Conservation (phyloP, 768 basidiomycete genomes). For the Imleria badia region DNA sequence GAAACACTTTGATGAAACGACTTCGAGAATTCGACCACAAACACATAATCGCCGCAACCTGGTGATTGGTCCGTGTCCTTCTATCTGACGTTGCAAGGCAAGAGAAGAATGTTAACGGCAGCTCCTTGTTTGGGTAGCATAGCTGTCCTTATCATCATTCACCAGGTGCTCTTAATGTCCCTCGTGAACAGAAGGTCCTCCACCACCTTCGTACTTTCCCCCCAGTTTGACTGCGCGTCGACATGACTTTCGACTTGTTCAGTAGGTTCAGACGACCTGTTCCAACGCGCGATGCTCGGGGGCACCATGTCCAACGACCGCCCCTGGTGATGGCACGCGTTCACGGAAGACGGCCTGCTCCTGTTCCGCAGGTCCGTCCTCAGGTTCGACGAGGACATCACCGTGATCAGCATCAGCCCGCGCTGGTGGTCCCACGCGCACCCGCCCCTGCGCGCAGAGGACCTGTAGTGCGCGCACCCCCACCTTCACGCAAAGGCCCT, state of each 20-base stretch:
- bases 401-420: slow-evolving; percentile 10
- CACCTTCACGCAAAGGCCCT: slow-evolving; percentile 18
- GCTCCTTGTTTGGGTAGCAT: slow-evolving; percentile 24
- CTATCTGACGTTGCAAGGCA: slow-evolving; percentile 28
- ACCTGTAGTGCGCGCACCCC: slow-evolving; percentile 10
- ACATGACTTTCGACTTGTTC: slow-evolving; percentile 30
- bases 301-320: slow-evolving; percentile 15
- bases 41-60: slow-evolving; percentile 25
- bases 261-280: slow-evolving; percentile 22
- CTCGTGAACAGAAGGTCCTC: slow-evolving; percentile 8
- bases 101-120: slow-evolving; percentile 28
- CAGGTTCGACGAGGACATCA: slow-evolving; percentile 22
- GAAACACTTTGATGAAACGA: slow-evolving; percentile 27
- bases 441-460: slow-evolving; percentile 14
- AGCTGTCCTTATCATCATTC: slow-evolving; percentile 31
- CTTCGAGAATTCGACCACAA: slow-evolving; percentile 29
- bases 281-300: slow-evolving; percentile 17
- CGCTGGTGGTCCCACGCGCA: slow-evolving; percentile 11
- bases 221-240: slow-evolving; percentile 8
- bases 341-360: slow-evolving; percentile 20
- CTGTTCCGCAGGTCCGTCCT: slow-evolving; percentile 16
- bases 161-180: slow-evolving; percentile 30
- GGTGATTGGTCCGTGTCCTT: slow-evolving; percentile 27
- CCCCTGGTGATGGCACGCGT: slow-evolving; percentile 14
- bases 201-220: slow-evolving; percentile 11